phyloP scores from a whole-genome alignment of 2,329 filamentous ascomycete genomes.

The Epichloe coenophiala region DNA sequence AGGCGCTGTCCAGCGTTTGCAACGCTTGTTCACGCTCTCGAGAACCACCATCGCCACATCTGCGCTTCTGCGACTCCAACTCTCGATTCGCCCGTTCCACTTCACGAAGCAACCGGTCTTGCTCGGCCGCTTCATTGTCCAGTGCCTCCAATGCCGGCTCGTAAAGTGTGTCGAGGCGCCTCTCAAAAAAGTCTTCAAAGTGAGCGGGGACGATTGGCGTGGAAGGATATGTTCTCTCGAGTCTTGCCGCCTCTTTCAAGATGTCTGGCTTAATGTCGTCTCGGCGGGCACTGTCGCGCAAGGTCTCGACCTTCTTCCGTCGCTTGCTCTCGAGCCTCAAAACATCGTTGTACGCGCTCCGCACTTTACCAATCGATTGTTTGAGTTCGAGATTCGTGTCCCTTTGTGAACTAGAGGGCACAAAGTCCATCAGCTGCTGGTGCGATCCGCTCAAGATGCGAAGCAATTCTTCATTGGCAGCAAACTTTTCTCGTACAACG shows the following conservation, averaged over 20 bases:
- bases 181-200: conserved; percentile 84
- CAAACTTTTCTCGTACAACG: conserved; percentile 64
- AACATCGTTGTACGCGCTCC: conserved; percentile 74
- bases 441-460: conserved; percentile 67
- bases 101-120: conserved; percentile 55
- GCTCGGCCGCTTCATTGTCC: conserved; percentile 59
- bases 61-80: conserved; percentile 59
- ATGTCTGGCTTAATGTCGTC: conserved; percentile 87
- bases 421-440: conserved; percentile 70
- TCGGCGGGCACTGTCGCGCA: conserved; percentile 65
- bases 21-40: conserved; percentile 71
- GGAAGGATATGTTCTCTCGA: conserved; percentile 77
- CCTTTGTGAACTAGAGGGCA: conserved; percentile 70
- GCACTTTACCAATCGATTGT: conserved; percentile 60
- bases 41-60: conserved; percentile 46
- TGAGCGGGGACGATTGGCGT: conserved; percentile 76
- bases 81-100: conserved; percentile 64
- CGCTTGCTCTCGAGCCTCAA: conserved; percentile 69
- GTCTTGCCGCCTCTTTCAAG: conserved; percentile 64
- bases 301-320: conserved; percentile 61
- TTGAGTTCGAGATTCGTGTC: conserved; percentile 72
- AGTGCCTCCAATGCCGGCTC: conserved; percentile 63
- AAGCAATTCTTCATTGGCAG: conserved; percentile 61
- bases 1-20: conserved; percentile 80
- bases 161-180: conserved; percentile 61